phyloP scores from a whole-genome alignment of 2,329 filamentous ascomycete species.

The Colletotrichum lupini region DNA sequence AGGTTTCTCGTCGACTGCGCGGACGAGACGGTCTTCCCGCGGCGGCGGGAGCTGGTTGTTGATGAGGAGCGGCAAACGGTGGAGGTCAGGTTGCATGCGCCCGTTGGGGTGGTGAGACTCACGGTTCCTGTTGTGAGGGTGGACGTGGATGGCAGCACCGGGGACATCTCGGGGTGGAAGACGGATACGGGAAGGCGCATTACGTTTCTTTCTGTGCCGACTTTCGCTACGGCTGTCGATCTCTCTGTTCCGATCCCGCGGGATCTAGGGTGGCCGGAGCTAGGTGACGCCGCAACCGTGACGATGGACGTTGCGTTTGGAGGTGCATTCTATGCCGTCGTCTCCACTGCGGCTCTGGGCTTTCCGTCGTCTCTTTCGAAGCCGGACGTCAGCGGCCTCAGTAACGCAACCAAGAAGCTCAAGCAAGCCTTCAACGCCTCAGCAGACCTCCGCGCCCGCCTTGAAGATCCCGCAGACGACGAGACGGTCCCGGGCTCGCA shows the following conservation, averaged over 20 bases:
- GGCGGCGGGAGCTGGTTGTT: conserved; percentile 43
- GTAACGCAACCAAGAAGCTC: conserved; percentile 45
- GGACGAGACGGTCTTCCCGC: conserved; percentile 51
- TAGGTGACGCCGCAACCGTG: conserved; percentile 42
- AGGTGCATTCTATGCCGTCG: conserved; percentile 55
- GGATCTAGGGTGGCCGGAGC: conserved; percentile 50
- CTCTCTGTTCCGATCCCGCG: conserved; percentile 44
- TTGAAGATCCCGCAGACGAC: conserved; percentile 40
- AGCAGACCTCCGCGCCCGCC: conserved; percentile 38
- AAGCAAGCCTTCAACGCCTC: conserved; percentile 39
- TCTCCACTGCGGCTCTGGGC: conserved; percentile 49
- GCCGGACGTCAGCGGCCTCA: conserved; percentile 45
- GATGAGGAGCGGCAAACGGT: conserved; percentile 41
- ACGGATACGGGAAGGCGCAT: conserved; percentile 52
- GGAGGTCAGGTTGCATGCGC: conserved; percentile 53
- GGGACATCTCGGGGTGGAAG: conserved; percentile 19
- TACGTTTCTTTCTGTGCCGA: conserved; percentile 53
- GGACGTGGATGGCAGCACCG: not conserved
- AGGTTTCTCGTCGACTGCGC: conserved; percentile 54
- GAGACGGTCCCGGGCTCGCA: conserved; percentile 38
- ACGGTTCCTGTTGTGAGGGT: conserved; percentile 48
- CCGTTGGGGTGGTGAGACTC: conserved; percentile 54
- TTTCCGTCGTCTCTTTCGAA: conserved; percentile 44
- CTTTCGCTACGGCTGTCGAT: conserved; percentile 49
- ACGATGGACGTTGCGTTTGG: conserved; percentile 52